phyloP scores from a whole-genome alignment of 2,329 filamentous ascomycete species.

The Talaromyces rugulosus region DNA sequence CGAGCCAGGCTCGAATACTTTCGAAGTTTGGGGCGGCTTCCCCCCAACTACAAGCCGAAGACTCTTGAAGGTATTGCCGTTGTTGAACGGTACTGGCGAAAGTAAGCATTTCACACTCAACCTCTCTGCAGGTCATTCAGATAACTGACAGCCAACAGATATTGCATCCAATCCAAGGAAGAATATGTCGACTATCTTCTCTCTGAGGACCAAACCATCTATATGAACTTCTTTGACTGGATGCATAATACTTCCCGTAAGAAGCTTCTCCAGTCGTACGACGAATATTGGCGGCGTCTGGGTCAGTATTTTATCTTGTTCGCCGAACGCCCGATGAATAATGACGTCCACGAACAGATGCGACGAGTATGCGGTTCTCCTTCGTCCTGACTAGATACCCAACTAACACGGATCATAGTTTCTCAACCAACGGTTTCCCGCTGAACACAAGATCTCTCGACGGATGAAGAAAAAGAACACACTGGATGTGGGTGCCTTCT shows the following conservation, averaged over 20 bases:
- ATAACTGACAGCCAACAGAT: constrained; percentile 16
- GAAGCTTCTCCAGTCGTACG: constrained; percentile 20
- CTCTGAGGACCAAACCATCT: constrained; percentile 19
- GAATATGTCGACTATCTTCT: constrained; percentile 23
- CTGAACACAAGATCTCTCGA: constrained; percentile 17
- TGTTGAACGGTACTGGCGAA: constrained; percentile 20
- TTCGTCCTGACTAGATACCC: background rate
- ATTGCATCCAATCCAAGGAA: constrained; percentile 20
- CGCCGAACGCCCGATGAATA: constrained; percentile 17
- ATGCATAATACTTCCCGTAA: constrained; percentile 21
- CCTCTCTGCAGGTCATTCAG: background rate
- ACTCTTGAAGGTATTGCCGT: constrained; percentile 20
- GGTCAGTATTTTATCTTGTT: constrained; percentile 21
- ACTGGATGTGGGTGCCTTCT: constrained; percentile 19
- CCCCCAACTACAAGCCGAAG: constrained; percentile 22
- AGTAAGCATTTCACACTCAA: constrained; percentile 7
- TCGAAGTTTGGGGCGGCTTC: constrained; percentile 19
- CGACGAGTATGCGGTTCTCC: constrained; percentile 16
- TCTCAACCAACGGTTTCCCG: constrained; percentile 16
- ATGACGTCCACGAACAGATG: constrained; percentile 20
- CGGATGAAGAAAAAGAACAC: constrained; percentile 21
- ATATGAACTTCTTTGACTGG: constrained; percentile 26
- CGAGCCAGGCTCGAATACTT: constrained; percentile 22
- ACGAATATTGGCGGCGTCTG: constrained; percentile 23
- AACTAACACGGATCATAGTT: constrained; percentile 16